Evolutionary conservation across 768 basidiomycete species (phyloP), one percentile per base, ranked within the genome.

Genomic region (Cubamyces lactineus): DNA sequence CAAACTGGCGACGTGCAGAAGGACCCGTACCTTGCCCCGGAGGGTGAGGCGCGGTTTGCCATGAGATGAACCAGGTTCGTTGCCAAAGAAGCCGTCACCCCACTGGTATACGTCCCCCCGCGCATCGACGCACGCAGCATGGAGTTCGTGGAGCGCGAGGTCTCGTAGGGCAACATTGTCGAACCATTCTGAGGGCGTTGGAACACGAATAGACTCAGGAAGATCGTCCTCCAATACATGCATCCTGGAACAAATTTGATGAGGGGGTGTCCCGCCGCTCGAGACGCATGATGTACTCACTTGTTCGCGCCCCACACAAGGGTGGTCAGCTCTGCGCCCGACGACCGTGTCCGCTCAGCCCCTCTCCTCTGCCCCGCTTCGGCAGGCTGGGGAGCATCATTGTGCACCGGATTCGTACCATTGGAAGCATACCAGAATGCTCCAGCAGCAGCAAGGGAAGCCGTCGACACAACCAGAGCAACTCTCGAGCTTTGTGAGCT

Each of bases 101-200:
- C 92, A 94, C 67, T 93, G 91, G 68, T 91, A 89, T 2, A 92
- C 86, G 66, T 95, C 87, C 24, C 92, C 93, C 39, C 83, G 80
- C 8, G 84, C 85, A 69, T 94, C 91, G 19, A 94, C 84, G 63
- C 89, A 92, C 15, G 86, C 91, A 0, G 85, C 89, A 64, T 89
- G 85, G 34, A 75, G 77, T 59, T 82, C 78, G 55, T 92, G 86
- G 26, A 94, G 74, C 13, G 80, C 85, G 40, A 94, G 71, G 68
- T 94, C 91, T 9, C 91, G 84, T 15, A 94, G 78, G 4, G 91
- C 89, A 49, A 87, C 79, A 58, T 83, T 82, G 53, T 86, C 79
- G 34, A 94, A 75, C 84, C 87, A 90, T 21, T 74, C 72, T 1
- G 77, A 82, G 57, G 81, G 71, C 0, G 79, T 74, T 0, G 87